Conservation (phyloP, 2,329 filamentous ascomycete genomes). For the Lecanosticta acicola region DNA sequence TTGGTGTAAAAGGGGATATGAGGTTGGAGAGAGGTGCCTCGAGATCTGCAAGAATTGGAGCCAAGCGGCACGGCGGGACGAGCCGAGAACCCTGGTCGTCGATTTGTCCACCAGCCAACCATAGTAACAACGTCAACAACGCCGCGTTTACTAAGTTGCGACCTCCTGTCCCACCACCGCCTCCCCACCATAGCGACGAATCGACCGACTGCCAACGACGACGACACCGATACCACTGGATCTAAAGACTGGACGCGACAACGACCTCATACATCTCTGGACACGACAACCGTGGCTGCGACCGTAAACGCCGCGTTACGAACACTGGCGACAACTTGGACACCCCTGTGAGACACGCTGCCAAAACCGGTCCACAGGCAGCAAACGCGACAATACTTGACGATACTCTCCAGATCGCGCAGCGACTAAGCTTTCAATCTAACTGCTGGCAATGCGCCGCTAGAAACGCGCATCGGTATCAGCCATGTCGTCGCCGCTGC, state of each 20-base stretch:
- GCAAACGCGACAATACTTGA: constrained; percentile 1
- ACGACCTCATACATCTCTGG: background rate
- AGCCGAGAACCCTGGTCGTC: no score
- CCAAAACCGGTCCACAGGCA: background rate
- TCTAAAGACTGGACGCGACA: background rate
- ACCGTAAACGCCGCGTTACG: background rate
- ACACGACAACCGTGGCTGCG: background rate
- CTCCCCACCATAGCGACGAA: no score
- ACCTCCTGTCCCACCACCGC: no score
- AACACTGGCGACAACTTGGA: background rate
- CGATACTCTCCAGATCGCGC: constrained; percentile 2
- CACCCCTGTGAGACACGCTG: background rate
- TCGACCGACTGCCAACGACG: background rate
- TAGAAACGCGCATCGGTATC: constrained; percentile 27
- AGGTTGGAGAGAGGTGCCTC: no score
- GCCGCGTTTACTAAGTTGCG: no score
- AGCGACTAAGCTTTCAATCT: background rate
- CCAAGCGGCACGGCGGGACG: no score
- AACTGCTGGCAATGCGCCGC: constrained; percentile 24
- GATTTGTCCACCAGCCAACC: no score
- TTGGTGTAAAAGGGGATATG: no score
- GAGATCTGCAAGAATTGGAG: no score
- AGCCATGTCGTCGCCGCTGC: constrained; percentile 33
- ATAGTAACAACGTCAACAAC: no score
- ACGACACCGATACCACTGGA: background rate